Evolutionary conservation across 2,329 filamentous ascomycete genomes (phyloP).

Genomic region (Hortaea sp.): DNA sequence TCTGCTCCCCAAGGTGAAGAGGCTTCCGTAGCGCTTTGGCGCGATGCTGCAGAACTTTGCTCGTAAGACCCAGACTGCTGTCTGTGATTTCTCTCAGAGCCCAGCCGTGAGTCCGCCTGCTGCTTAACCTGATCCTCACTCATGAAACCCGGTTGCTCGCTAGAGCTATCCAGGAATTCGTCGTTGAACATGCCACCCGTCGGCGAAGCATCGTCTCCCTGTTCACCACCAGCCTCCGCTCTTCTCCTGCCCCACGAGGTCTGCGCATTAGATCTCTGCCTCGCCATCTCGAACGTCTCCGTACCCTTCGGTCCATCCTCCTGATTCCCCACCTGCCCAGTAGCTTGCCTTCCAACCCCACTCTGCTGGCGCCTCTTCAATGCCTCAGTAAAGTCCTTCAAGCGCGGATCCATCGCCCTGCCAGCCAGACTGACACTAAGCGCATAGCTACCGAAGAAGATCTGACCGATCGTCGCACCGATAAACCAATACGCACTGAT

Average conservation of each 20-base stretch:
- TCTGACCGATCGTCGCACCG: slow-evolving; percentile 24
- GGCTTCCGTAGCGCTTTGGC: background rate
- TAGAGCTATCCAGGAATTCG: slow-evolving; percentile 21
- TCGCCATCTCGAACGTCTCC: slow-evolving; percentile 22
- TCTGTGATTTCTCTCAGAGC: background rate
- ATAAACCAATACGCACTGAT: slow-evolving; percentile 20
- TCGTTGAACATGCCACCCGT: slow-evolving; percentile 24
- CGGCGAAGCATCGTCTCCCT: slow-evolving; percentile 32
- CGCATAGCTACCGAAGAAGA: slow-evolving; percentile 23
- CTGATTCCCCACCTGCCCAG: slow-evolving; percentile 10
- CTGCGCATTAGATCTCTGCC: slow-evolving; percentile 19
- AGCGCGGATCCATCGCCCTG: slow-evolving; percentile 29
- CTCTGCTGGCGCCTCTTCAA: slow-evolving; percentile 23
- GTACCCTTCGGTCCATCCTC: slow-evolving; percentile 11
- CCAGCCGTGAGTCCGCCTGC: slow-evolving; percentile 6
- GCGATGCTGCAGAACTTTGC: slow-evolving; percentile 1
- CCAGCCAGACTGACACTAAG: slow-evolving; percentile 25
- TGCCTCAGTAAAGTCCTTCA: slow-evolving; percentile 30
- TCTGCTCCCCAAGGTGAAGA: background rate
- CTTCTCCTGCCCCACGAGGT: background rate
- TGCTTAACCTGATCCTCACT: slow-evolving; percentile 21
- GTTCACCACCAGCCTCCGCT: background rate
- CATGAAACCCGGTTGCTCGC: slow-evolving; percentile 16
- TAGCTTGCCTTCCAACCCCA: slow-evolving; percentile 8
- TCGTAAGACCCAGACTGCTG: background rate